Evolutionary conservation across 495 filamentous ascomycete species (phyloP).

Genomic region (Talaromyces ruber): DNA sequence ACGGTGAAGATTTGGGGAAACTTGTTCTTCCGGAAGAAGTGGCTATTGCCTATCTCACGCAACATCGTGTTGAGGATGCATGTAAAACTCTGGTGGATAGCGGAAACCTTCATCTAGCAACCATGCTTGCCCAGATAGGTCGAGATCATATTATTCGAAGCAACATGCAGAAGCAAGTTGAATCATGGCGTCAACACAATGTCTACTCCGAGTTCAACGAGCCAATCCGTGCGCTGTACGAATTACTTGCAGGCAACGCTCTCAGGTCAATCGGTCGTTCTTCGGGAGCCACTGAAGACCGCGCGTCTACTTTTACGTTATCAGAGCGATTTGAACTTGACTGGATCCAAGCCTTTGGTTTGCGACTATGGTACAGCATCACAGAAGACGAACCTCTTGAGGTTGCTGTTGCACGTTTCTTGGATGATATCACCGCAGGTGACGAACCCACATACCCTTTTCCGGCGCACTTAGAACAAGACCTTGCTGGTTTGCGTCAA

Average conservation of each 20-base stretch:
- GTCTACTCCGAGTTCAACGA: conserved; percentile 81
- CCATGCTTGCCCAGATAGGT: conserved; percentile 71
- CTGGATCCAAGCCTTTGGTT: conserved; percentile 87
- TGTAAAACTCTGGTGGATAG: conserved; percentile 67
- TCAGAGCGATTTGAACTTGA: conserved; percentile 74
- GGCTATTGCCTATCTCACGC: conserved; percentile 70
- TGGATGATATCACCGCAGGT: conserved; percentile 56
- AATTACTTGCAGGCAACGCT: conserved; percentile 78
- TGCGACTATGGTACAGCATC: conserved; percentile 80
- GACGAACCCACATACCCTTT: conserved; percentile 50
- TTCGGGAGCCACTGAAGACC: conserved; percentile 59
- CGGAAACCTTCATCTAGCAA: conserved; percentile 72
- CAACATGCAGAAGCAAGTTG: conserved; percentile 69
- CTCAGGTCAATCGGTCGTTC: conserved; percentile 67
- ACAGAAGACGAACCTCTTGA: conserved; percentile 57
- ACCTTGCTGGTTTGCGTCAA: conserved; percentile 34
- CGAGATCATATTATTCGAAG: conserved; percentile 53
- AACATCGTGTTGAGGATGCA: conserved; percentile 68
- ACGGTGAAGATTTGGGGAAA: conserved; percentile 37
- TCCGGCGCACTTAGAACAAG: conserved; percentile 50
- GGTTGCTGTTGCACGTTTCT: conserved; percentile 60
- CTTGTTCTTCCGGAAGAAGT: conserved; percentile 64
- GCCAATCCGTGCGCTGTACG: conserved; percentile 78
- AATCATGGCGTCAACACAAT: conserved; percentile 72
- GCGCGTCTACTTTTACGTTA: conserved; percentile 65